Percentiles rank a stretch among this genome's conserved stretches.
Evolutionary conservation across 106 monocot genomes (phyloP).

Genomic region (Posidonia australis): DNA sequence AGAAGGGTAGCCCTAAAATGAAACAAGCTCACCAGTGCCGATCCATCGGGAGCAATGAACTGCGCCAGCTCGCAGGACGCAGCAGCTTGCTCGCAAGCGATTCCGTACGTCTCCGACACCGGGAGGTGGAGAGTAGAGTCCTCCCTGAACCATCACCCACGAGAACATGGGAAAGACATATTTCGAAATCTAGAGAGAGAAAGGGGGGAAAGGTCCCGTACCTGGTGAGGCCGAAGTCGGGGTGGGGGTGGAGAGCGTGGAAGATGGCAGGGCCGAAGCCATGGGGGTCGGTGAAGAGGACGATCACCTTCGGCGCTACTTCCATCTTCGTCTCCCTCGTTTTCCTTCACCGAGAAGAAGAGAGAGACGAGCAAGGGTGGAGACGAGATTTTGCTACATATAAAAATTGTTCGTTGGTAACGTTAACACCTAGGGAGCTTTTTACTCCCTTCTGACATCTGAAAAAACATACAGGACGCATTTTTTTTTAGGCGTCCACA

Average conservation of each 20-base stretch:
- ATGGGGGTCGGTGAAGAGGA: constrained; percentile 5
- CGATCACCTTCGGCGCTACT: background rate
- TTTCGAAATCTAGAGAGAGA: background rate
- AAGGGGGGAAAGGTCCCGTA: background rate
- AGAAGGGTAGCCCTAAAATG: background rate
- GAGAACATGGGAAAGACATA: background rate
- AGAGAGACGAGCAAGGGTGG: no score
- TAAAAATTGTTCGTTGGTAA: no score
- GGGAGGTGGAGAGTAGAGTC: background rate
- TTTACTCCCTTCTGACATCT: no score
- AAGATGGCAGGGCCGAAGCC: background rate
- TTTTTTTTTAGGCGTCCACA: no score
- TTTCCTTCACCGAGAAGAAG: no score
- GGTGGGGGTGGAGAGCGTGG: background rate
- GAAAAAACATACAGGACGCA: no score
- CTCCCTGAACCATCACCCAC: background rate
- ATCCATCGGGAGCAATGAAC: background rate
- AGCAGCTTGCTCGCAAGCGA: background rate
- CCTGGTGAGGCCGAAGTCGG: background rate
- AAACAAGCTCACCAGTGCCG: background rate
- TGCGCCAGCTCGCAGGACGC: background rate
- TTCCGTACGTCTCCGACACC: constrained; percentile 1
- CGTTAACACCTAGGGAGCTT: no score
- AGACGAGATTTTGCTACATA: no score
- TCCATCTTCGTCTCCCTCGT: background rate